phyloP scores from a whole-genome alignment of 495 filamentous ascomycete genomes.

The Articulospora tetracladia region DNA sequence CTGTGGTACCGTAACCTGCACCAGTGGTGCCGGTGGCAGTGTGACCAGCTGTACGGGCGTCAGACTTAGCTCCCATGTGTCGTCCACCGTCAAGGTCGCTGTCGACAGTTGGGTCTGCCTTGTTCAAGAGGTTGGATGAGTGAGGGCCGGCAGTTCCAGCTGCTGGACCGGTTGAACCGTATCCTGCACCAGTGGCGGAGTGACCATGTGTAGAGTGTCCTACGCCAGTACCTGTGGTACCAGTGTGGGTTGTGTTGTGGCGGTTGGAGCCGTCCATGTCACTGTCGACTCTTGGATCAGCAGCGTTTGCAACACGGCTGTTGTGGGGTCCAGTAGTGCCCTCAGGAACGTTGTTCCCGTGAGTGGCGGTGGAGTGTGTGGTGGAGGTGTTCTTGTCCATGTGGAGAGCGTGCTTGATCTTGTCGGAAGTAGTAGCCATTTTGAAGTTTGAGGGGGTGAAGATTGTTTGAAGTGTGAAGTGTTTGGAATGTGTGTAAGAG shows the following conservation, averaged over 20 bases:
- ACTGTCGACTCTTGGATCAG: conserved; percentile 18
- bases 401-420: conserved; percentile 26
- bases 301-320: conserved; percentile 13
- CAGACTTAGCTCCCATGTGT: background rate
- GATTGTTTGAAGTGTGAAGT: background rate
- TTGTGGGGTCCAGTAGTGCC: conserved; percentile 11
- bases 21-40: background rate
- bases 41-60: conserved; percentile 19
- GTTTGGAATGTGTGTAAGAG: background rate
- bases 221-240: conserved; percentile 2
- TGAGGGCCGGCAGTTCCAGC: conserved; percentile 46
- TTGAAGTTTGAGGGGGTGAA: conserved; percentile 7
- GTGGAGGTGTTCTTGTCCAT: conserved; percentile 13
- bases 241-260: conserved; percentile 5
- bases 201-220: conserved; percentile 1
- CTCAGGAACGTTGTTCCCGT: background rate
- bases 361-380: conserved; percentile 12
- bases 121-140: conserved; percentile 51
- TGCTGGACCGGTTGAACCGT: background rate
- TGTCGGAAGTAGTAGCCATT: conserved; percentile 23
- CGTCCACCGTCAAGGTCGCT: conserved; percentile 30
- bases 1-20: conserved; percentile 11
- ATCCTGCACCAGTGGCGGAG: conserved; percentile 27
- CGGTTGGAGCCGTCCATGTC: conserved; percentile 11
- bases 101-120: conserved; percentile 44